Conservation (phyloP, 768 basidiomycete genomes). For the Mycena olivaceomarginata region DNA sequence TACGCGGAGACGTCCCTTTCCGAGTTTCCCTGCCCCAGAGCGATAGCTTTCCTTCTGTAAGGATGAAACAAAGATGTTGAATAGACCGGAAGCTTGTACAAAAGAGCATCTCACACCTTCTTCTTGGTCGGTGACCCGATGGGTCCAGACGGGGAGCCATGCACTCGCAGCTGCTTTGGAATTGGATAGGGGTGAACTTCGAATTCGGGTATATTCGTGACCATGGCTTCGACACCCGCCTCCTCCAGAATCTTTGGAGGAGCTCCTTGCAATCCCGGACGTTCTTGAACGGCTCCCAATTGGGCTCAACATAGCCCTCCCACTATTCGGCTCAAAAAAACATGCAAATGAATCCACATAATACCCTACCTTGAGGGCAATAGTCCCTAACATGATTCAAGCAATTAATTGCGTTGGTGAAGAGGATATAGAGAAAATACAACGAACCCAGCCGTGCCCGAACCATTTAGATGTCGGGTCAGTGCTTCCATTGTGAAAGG, state of each 20-base stretch:
- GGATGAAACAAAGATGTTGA: no score
- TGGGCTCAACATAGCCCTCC: background rate
- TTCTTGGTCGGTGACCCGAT: background rate
- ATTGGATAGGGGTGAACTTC: background rate
- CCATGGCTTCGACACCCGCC: background rate
- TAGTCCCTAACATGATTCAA: background rate
- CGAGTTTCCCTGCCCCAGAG: background rate
- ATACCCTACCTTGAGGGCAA: conserved; percentile 1
- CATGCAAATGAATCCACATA: background rate
- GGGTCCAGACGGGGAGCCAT: background rate
- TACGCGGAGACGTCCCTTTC: background rate
- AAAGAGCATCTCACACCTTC: background rate
- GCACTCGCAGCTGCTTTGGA: background rate
- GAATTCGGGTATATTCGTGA: background rate
- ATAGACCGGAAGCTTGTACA: background rate
- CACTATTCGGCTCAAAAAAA: conserved; percentile 10
- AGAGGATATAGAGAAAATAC: background rate
- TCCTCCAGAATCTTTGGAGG: conserved; percentile 18
- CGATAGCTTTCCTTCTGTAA: background rate
- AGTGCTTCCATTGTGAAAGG: background rate
- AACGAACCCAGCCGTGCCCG: conserved; percentile 17
- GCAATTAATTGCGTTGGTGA: background rate
- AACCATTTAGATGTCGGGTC: background rate
- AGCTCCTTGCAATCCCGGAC: background rate
- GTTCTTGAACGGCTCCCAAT: conserved; percentile 19